phyloP scores from a whole-genome alignment of 1,284 basidiomycete genomes.

The Meripilus lineatus region DNA sequence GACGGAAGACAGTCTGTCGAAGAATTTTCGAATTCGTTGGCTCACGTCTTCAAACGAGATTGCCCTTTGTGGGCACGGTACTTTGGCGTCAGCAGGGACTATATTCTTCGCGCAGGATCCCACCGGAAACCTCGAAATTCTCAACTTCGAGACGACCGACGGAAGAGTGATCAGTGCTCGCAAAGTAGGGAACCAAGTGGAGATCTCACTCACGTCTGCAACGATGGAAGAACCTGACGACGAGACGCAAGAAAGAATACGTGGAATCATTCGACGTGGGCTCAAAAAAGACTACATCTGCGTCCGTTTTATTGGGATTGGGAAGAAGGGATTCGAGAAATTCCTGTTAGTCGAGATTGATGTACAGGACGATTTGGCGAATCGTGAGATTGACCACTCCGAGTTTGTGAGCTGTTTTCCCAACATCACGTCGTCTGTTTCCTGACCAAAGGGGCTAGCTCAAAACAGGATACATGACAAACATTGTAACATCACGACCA shows the following conservation, averaged over 20 bases:
- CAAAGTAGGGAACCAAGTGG: slow-evolving; percentile 30
- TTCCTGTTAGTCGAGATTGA: slow-evolving; percentile 44
- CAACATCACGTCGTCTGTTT: neutral
- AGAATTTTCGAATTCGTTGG: slow-evolving; percentile 36
- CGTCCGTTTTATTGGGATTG: slow-evolving; percentile 33
- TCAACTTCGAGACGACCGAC: slow-evolving; percentile 31
- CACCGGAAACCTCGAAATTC: slow-evolving; percentile 22
- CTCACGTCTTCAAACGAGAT: slow-evolving; percentile 31
- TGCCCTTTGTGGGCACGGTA: slow-evolving; percentile 46
- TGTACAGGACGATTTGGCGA: slow-evolving; percentile 35
- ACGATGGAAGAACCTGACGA: slow-evolving; percentile 2
- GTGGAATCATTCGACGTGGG: slow-evolving; percentile 28
- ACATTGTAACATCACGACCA: slow-evolving; percentile 35
- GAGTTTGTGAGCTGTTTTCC: slow-evolving; percentile 34
- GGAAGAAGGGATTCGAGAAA: slow-evolving; percentile 26
- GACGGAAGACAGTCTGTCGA: slow-evolving; percentile 4
- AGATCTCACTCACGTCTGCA: slow-evolving; percentile 30
- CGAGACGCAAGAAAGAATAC: slow-evolving; percentile 22
- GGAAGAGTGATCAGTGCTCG: slow-evolving; percentile 19
- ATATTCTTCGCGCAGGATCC: slow-evolving; percentile 31
- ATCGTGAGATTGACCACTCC: slow-evolving; percentile 27
- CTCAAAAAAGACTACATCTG: slow-evolving; percentile 31
- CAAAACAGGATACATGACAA: slow-evolving; percentile 8
- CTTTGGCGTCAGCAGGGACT: slow-evolving; percentile 39
- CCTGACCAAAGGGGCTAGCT: neutral